Conservation (phyloP, 306 rosid genomes). For the Cucurbita argyrosperma region DNA sequence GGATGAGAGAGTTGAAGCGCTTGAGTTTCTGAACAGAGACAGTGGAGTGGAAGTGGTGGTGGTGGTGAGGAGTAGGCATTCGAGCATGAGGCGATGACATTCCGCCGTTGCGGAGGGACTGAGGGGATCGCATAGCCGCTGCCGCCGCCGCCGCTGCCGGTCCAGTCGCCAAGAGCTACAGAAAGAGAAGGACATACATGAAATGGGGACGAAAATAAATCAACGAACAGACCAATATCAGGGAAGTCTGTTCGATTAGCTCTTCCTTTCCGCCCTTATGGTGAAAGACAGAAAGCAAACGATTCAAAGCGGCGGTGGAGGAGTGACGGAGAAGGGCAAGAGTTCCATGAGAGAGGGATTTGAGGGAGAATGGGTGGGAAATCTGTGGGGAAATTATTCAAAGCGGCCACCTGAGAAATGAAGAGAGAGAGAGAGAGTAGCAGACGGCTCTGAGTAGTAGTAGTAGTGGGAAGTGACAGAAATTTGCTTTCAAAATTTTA, state of each 20-base stretch:
- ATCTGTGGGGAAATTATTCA: conserved; percentile 9
- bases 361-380: conserved; percentile 5
- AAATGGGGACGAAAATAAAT: neutral
- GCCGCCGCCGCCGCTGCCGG: neutral
- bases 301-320: neutral
- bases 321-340: conserved; percentile 29
- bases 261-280: neutral
- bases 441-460: neutral
- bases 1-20: conserved; percentile 67
- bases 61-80: conserved; percentile 21
- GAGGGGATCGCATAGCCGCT: conserved; percentile 60
- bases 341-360: conserved; percentile 13
- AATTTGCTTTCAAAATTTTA: neutral
- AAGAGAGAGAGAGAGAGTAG: neutral
- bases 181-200: conserved; percentile 2
- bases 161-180: neutral
- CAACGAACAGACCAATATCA: neutral
- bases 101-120: conserved; percentile 34
- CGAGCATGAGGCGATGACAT: conserved; percentile 24
- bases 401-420: neutral
- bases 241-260: neutral
- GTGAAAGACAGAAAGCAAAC: no score
- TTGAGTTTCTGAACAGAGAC: conserved; percentile 75
- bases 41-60: conserved; percentile 59
- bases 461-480: neutral